Conservation (phyloP, 140 eudicot genomes). For the Oenanthe javanica region DNA sequence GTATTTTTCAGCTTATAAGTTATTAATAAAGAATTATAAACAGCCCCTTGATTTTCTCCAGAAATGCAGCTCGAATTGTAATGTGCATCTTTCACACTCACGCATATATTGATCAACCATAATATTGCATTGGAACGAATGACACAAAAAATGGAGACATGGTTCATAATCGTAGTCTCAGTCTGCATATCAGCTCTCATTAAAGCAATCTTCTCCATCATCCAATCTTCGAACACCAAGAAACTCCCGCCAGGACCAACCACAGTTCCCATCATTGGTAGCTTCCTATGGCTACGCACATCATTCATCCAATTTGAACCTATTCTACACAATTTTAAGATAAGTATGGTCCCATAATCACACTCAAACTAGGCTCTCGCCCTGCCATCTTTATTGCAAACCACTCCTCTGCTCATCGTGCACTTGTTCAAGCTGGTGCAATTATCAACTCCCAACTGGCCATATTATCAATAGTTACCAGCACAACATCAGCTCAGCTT, state of each 20-base stretch:
- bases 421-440: conserved; percentile 17
- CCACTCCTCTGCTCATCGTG: conserved; percentile 23
- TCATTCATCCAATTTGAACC: conserved; percentile 21
- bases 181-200: conserved; percentile 17
- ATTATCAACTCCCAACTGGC: conserved; percentile 17
- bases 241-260: conserved; percentile 43
- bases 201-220: neutral
- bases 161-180: conserved; percentile 20
- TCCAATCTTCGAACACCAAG: neutral
- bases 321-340: conserved; percentile 17
- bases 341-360: conserved; percentile 33
- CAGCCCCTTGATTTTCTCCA: too few species aligned
- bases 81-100: neutral
- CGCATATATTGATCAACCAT: neutral
- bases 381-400: conserved; percentile 24
- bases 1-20: too few species aligned
- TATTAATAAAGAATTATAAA: too few species aligned
- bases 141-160: neutral
- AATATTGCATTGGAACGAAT: neutral
- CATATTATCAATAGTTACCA: conserved; percentile 10
- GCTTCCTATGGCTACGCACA: conserved; percentile 19
- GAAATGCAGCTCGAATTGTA: too few species aligned
- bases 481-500: conserved; percentile 28
- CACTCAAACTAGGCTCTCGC: conserved; percentile 18
- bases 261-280: conserved; percentile 15